Evolutionary conservation across 2,329 filamentous ascomycete species (phyloP), one percentile per base, ranked within the genome.

Genomic region (Aureobasidium sp.): DNA sequence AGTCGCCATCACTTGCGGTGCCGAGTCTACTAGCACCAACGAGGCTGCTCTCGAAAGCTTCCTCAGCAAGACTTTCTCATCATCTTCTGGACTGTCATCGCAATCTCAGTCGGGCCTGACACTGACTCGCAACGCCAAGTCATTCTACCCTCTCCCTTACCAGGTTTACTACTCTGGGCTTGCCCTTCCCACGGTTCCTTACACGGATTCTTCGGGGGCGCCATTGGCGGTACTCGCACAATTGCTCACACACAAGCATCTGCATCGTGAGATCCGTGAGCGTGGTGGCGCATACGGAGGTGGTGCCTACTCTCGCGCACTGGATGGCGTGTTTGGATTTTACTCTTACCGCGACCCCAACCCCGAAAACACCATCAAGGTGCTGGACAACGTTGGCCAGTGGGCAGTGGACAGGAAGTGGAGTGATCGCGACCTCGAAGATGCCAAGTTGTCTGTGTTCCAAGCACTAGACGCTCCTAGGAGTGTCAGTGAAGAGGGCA

Each of bases 271-370:
- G 75, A 97, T 99, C 66, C 89, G 94, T 61, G 94, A 99, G 72
- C 97, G 97, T 76, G 94, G 94, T 36, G 94, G 94, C 41, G 94
- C 94, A 0, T 99, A 99, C 68, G 94, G 94, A 48, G 94, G 91
- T 27, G 91, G 92, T 15, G 93, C 94, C 1, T 93, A 91, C 72
- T 87, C 89, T 48, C 86, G 86, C 29, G 84, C 88, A 0, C 77
- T 96, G 8, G 88, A 90, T 67, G 93, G 92, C 29, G 74, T 96
- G 1, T 97, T 99, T 68, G 91, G 91, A 16, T 95, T 97, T 77
- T 97, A 96, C 77, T 93, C 90, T 48, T 99, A 99, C 80, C 89
- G 94, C 57, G 94, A 99, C 72, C 94, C 94, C 3, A 97, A 97
- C 72, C 93, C 94, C 0, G 81, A 87, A 65, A 97, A 96, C 74